Evolutionary conservation across 352 stramenopile species (phyloP).

Genomic region (Globisporangium canariense): DNA sequence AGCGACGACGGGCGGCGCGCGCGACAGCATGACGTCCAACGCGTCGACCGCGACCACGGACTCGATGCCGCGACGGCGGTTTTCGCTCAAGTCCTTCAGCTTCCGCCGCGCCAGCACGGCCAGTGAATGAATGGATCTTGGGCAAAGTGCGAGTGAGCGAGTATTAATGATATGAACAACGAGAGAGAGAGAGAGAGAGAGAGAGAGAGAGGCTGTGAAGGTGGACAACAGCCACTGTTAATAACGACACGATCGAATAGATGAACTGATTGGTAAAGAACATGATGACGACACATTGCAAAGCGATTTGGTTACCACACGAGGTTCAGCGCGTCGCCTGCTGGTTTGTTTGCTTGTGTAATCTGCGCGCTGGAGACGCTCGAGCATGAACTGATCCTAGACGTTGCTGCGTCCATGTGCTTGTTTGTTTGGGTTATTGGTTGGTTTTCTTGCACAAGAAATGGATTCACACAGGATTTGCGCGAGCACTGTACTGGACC

Average conservation of each 20-base stretch:
- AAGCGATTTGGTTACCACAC: neutral
- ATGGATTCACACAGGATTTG: neutral
- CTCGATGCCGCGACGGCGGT: constrained; percentile 16
- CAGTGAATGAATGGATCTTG: neutral
- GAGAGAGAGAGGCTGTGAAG: neutral
- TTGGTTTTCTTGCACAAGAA: neutral
- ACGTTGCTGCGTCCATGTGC: no score
- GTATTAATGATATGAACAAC: constrained; percentile 1
- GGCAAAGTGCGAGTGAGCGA: neutral
- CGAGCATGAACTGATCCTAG: neutral
- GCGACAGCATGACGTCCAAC: constrained; percentile 18
- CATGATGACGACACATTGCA: neutral
- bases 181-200: neutral
- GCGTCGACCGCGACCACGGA: constrained; percentile 18
- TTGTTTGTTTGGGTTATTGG: neutral
- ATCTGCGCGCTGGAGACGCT: neutral
- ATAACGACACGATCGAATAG: constrained; percentile 1
- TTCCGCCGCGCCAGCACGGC: constrained; percentile 27
- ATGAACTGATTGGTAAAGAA: neutral
- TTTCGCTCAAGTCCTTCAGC: constrained; percentile 30
- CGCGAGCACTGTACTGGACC: neutral
- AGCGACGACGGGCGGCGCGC: neutral
- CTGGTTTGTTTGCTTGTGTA: neutral
- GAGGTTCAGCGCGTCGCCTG: neutral
- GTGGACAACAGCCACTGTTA: neutral